Base-by-base conservation (phyloP, 768 basidiomycete species). In the Cubamyces lactineus region DNA sequence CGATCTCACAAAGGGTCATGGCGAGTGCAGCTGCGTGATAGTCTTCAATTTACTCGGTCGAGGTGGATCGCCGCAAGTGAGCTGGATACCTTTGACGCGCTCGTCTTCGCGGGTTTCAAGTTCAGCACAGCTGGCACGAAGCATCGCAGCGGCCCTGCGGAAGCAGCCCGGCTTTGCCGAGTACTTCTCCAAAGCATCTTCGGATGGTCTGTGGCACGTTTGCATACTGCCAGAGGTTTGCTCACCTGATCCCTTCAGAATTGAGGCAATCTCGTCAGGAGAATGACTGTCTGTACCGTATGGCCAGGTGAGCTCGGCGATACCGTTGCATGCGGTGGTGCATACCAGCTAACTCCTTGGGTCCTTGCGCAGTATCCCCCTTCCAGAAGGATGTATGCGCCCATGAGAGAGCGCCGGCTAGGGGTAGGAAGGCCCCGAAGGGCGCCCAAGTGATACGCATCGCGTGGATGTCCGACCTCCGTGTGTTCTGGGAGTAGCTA, bases 1-100 rank as follows among this genome's bases (percentile, higher is more conserved):
- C 83, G n/a, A 91, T 75, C 73, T 92, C 90, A 71, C 90, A 92
- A 42, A 92, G 76, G 2, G 90, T 92, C 85, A 92, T 86, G 5
- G 83, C 80, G 50, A 91, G 89, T 1, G 90, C 87, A 67, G 84
- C 90, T 91, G 57, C 9, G 11, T 45, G 19, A 39, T 19, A 41
- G 16, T 9, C 42, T 34, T 5, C 9, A 24, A 7, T 53, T n/a
- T 57, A 54, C 21, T 19, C 6, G 2, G n/a, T 24, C 42, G n/a
- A 5, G 34, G n/a, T 23, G 13, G 7, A 40, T 24, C 7, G 28
- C 15, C 19, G 24, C 59, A 28, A 24, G 28, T 21, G 47, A 17
- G 12, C 17, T 21, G 15, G 43, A 38, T 39, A 88, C 88, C 86
- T 69, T 78, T 77, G n/a, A 90, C 79, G 55, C 88, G 79, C 59